A percentile compares a stretch with the other conserved stretches of the same genome.
Conservation (phyloP, 148 eudicot genomes). For the Linanthus parryae region DNA sequence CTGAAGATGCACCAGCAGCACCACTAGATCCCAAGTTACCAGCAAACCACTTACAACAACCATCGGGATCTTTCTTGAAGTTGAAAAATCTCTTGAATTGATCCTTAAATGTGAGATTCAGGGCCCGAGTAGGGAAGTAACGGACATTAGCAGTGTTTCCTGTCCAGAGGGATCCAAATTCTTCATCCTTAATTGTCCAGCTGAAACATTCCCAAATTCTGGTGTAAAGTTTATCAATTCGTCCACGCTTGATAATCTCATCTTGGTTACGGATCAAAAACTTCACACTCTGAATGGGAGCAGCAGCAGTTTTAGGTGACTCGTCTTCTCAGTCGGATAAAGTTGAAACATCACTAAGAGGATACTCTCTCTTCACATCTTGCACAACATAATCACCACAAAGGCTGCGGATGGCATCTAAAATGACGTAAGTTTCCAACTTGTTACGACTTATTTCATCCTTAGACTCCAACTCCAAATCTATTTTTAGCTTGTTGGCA, state of each 20-base stretch:
- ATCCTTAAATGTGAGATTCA: too few species aligned
- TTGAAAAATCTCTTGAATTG: too few species aligned
- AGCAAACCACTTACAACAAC: too few species aligned
- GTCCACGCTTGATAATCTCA: conserved; percentile 9
- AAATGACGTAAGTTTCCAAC: background rate
- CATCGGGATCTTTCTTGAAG: too few species aligned
- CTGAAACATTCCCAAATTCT: conserved; percentile 9
- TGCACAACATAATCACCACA: too few species aligned
- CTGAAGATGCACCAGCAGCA: too few species aligned
- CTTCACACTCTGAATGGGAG: conserved; percentile 13
- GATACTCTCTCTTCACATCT: conserved; percentile 4
- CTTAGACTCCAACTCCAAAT: conserved; percentile 14
- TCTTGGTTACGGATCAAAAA: conserved; percentile 10
- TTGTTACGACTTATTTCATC: too few species aligned
- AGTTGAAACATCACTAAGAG: conserved; percentile 9
- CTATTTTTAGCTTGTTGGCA: conserved; percentile 4
- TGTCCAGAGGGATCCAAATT: conserved; percentile 5
- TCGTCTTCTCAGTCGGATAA: too few species aligned
- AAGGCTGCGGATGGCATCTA: too few species aligned
- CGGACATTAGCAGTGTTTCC: conserved; percentile 14
- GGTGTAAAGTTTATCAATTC: conserved; percentile 9
- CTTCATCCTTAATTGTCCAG: conserved; percentile 11
- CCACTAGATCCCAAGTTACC: too few species aligned
- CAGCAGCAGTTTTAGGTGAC: conserved; percentile 12
- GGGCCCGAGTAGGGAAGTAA: conserved; percentile 14